Percentiles rank a stretch among this genome's conserved stretches.
Conservation (phyloP, 177 flowering plant genomes). For the Vitis hybrid region DNA sequence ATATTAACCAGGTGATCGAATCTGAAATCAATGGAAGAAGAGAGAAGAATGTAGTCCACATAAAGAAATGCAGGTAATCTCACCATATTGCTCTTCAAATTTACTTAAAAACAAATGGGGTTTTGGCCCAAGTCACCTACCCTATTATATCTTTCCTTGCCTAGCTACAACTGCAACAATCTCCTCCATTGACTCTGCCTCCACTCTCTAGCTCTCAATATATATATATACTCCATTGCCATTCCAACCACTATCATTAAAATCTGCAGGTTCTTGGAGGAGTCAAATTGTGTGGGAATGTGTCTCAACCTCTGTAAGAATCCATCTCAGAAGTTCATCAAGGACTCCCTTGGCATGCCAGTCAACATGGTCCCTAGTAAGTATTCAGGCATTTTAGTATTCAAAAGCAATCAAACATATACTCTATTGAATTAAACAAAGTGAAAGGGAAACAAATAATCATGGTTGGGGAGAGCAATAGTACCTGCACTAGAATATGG, state of each 20-base stretch:
- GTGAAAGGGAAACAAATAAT: background rate
- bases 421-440: background rate
- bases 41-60: slow-evolving; percentile 70
- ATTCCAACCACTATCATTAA: slow-evolving; percentile 7
- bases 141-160: background rate
- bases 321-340: slow-evolving; percentile 78
- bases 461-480: slow-evolving; percentile 6
- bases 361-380: slow-evolving; percentile 89
- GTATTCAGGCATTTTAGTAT: too few relatives aligned
- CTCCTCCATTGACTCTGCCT: slow-evolving; percentile 19
- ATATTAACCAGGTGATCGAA: slow-evolving; percentile 54
- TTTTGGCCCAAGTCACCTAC: slow-evolving; percentile 8
- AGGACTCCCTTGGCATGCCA: slow-evolving; percentile 77
- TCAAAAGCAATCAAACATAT: slow-evolving; percentile 3
- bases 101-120: background rate
- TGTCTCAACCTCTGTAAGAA: slow-evolving; percentile 80
- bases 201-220: too few relatives aligned
- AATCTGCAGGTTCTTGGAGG: slow-evolving; percentile 68
- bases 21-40: slow-evolving; percentile 58
- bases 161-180: slow-evolving; percentile 10
- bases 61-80: slow-evolving; percentile 80
- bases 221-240: slow-evolving; percentile 1
- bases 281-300: slow-evolving; percentile 74
- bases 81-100: background rate
- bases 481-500: slow-evolving; percentile 30